Evolutionary conservation across 176 grass and related monocot species (phyloP).

Genomic region (Hyparrhenia diplandra): DNA sequence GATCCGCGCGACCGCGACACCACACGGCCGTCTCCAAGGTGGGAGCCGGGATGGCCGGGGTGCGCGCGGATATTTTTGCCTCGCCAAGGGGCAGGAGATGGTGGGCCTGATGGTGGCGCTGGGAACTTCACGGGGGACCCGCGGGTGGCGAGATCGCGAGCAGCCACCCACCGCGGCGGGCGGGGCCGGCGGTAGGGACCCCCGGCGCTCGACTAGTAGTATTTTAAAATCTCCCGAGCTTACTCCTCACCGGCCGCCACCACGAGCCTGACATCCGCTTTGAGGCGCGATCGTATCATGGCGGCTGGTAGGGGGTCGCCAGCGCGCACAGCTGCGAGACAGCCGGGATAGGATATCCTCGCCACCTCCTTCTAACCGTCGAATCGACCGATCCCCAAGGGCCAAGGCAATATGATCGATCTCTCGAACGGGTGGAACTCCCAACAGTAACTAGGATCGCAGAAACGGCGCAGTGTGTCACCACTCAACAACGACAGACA

Average conservation of each 20-base stretch:
- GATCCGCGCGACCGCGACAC: not conserved
- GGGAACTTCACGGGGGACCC: not conserved
- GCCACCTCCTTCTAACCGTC: not conserved
- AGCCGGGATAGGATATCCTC: not conserved
- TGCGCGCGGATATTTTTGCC: not conserved
- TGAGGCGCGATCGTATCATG: constrained; percentile 9
- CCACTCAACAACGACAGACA: not conserved
- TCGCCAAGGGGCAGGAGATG: no score
- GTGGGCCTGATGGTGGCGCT: no score
- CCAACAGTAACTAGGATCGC: not conserved
- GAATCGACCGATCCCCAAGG: not conserved
- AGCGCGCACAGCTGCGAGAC: constrained; percentile 7
- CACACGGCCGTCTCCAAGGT: not conserved
- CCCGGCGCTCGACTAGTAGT: not conserved
- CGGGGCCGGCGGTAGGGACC: no score
- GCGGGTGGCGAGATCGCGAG: constrained; percentile 16
- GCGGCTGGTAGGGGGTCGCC: constrained; percentile 15
- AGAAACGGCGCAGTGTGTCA: not conserved
- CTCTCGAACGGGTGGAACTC: no score
- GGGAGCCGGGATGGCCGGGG: no score
- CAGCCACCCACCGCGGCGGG: constrained; percentile 4
- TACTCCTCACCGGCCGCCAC: constrained; percentile 1
- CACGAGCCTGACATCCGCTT: not conserved
- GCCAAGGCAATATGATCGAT: not conserved
- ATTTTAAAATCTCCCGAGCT: not conserved